These are phyloP conservation scores for Hymenoscyphus linearis DNA, from an alignment of 2,329 filamentous ascomycete species.

Conservation along the genomic window DNA sequence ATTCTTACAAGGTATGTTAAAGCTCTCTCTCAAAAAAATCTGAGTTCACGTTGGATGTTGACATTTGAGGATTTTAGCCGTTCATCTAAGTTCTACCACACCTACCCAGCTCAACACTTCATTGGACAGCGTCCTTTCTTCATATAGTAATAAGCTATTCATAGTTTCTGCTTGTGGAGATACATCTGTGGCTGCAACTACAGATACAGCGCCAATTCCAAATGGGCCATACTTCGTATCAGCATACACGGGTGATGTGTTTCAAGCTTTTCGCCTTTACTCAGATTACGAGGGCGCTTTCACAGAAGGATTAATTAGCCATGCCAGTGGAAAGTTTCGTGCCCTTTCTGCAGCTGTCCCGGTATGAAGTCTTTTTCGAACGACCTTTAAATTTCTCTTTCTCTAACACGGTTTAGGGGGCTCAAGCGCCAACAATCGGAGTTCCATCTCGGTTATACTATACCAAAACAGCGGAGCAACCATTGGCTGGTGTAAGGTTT, in stretches of 20 bases:
- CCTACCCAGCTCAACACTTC: not conserved
- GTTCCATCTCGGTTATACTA: slow-evolving; percentile 59
- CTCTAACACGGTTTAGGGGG: slow-evolving; percentile 23
- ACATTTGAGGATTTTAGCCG: slow-evolving; percentile 8
- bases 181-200: slow-evolving; percentile 3
- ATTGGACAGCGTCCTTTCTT: slow-evolving; percentile 4
- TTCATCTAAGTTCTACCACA: slow-evolving; percentile 14
- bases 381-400: not conserved
- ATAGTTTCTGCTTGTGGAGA: slow-evolving; percentile 16
- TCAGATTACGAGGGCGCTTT: slow-evolving; percentile 45
- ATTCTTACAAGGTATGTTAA: slow-evolving; percentile 24
- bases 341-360: slow-evolving; percentile 37
- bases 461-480: slow-evolving; percentile 45
- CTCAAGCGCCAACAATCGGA: slow-evolving; percentile 39
- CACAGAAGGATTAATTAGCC: slow-evolving; percentile 39
- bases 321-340: slow-evolving; percentile 36
- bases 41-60: slow-evolving; percentile 1
- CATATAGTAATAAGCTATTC: slow-evolving; percentile 23
- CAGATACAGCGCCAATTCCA: slow-evolving; percentile 29
- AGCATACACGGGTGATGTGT: slow-evolving; percentile 37
- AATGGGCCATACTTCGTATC: slow-evolving; percentile 47
- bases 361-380: not conserved
- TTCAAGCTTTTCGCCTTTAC: slow-evolving; percentile 45
- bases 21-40: not conserved
- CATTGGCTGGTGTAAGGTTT: slow-evolving; percentile 56